Percentiles rank a stretch among this genome's conserved stretches.
Conservation (phyloP, 2,329 filamentous ascomycete species). For the Niveomyces coronatus region DNA sequence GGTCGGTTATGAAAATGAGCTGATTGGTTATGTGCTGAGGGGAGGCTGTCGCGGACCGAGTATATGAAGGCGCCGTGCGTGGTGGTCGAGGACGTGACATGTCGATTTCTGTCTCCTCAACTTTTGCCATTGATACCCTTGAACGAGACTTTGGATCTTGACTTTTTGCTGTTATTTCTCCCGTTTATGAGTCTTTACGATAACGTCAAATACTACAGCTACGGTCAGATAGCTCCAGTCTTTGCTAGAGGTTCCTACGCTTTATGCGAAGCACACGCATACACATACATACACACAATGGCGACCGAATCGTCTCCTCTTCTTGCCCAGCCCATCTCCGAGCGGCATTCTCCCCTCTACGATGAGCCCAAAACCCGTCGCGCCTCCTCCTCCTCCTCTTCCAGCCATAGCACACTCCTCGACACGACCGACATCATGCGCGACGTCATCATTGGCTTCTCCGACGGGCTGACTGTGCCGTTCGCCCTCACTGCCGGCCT, state of each 20-base stretch:
- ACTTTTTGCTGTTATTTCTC: neutral
- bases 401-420: conserved; percentile 20
- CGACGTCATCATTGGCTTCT: conserved; percentile 65
- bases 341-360: conserved; percentile 17
- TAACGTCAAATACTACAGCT: neutral
- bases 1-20: neutral
- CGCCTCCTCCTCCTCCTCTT: too few relatives aligned
- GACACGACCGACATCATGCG: conserved; percentile 38
- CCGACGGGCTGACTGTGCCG: conserved; percentile 69
- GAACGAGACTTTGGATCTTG: neutral
- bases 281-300: conserved; percentile 13
- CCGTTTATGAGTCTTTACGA: neutral
- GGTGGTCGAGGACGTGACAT: too few relatives aligned
- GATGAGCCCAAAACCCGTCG: conserved; percentile 14
- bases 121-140: conserved; percentile 1
- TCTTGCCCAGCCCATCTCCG: conserved; percentile 21
- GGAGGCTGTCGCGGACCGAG: neutral
- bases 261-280: neutral
- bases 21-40: conserved; percentile 5
- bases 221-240: neutral
- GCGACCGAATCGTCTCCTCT: conserved; percentile 24
- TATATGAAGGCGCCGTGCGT: conserved; percentile 6
- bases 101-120: neutral
- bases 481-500: conserved; percentile 71
- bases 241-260: neutral